A percentile compares a stretch with the other conserved stretches of the same genome.
phyloP scores from a whole-genome alignment of 768 basidiomycete species.

The Boletus pseudopeckii region DNA sequence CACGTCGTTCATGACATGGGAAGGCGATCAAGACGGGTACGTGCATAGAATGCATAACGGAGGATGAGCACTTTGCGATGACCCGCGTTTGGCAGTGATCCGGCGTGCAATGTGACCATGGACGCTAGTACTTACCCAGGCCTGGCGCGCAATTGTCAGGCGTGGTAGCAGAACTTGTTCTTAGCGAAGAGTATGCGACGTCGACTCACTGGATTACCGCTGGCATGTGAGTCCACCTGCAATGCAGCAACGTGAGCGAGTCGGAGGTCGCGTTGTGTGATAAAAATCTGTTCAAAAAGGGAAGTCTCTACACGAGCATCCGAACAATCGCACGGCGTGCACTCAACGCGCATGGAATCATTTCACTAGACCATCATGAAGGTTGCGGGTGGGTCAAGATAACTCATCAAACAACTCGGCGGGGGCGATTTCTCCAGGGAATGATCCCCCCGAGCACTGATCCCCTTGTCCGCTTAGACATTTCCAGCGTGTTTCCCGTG shows the following conservation, averaged over 20 bases:
- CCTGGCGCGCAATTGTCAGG: not conserved
- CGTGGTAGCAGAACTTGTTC: not conserved
- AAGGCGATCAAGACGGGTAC: no score
- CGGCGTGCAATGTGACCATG: no score
- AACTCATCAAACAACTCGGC: no score
- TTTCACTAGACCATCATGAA: conserved; percentile 31
- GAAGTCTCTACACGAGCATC: not conserved
- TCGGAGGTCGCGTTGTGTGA: not conserved
- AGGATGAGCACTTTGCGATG: no score
- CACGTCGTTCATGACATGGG: not conserved
- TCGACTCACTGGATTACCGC: no score
- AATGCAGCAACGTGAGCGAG: no score
- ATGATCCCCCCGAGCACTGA: not conserved
- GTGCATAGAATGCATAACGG: no score
- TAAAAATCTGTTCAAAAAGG: conserved; percentile 15
- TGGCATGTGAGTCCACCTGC: not conserved
- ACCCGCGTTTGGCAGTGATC: not conserved
- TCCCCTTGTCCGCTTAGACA: not conserved
- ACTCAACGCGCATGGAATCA: no score
- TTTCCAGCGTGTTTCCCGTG: conserved; percentile 76
- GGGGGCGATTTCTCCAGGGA: conserved; percentile 85
- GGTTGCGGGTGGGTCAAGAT: no score
- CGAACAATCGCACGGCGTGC: no score
- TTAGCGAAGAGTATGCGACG: not conserved
- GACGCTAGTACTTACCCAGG: no score